Conservation (phyloP, 2,329 filamentous ascomycete genomes). For the Pseudonectria foliicola region DNA sequence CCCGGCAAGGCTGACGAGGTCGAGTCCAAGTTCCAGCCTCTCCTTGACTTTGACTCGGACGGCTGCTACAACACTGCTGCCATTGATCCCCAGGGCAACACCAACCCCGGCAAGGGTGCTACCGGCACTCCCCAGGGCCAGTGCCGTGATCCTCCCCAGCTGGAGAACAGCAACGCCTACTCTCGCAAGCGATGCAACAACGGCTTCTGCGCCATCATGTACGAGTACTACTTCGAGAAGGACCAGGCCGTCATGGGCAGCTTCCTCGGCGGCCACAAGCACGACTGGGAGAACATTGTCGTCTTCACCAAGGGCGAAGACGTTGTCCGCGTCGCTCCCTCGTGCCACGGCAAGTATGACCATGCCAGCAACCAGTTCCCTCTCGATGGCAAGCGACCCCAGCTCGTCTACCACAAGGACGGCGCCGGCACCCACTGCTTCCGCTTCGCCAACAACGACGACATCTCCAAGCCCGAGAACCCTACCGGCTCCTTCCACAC, state of each 20-base stretch:
- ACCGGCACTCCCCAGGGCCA: constrained; percentile 22
- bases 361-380: constrained; percentile 16
- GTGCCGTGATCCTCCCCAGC: constrained; percentile 24
- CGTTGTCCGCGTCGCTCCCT: constrained; percentile 22
- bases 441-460: constrained; percentile 23
- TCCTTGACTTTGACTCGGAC: constrained; percentile 33
- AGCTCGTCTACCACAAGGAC: constrained; percentile 26
- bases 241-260: constrained; percentile 29
- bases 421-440: constrained; percentile 22
- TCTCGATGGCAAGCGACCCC: constrained; percentile 12
- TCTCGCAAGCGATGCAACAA: constrained; percentile 27
- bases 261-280: constrained; percentile 29
- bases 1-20: constrained; percentile 24
- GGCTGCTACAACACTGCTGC: constrained; percentile 42
- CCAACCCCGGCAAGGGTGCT: constrained; percentile 19
- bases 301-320: constrained; percentile 23
- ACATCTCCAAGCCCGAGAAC: constrained; percentile 20
- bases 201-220: constrained; percentile 26
- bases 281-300: constrained; percentile 36
- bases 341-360: constrained; percentile 20
- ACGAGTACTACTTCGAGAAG: constrained; percentile 37
- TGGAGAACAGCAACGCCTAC: constrained; percentile 27
- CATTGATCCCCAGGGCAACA: constrained; percentile 29
- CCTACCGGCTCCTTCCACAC: constrained; percentile 17
- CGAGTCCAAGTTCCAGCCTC: constrained; percentile 30